Base-by-base conservation (phyloP, 129 eudicot species). In the Centrapalus pauciflorus region DNA sequence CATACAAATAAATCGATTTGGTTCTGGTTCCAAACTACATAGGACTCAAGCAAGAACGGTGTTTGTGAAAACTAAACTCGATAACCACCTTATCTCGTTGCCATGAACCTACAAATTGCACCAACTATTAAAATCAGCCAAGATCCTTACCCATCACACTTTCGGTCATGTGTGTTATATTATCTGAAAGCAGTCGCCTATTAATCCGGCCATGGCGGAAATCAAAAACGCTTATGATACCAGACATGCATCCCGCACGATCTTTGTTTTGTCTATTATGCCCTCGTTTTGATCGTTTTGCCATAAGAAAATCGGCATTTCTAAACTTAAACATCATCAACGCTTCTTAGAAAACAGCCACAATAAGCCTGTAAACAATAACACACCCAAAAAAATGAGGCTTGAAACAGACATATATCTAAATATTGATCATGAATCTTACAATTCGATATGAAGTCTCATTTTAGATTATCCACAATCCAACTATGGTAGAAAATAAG, bases 221-320 rank as follows among this genome's bases (percentile, higher is more conserved):
- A 73, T 86, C 87, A 50, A 93, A 93, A 10, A 93, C 66, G 48
- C 78, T 80, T 75, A 84, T 80, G 40, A 93, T 64, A 59, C 98
- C 82, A 64, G 76, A 80, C 62, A 93, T 88, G 62, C 98, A 93
- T n/a, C 98, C 98, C 1, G 84, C 76, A 9, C 83, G 86, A 69
- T 77, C 82, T 43, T 82, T 85, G 49, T 84, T 84, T 8, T 61
- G 66, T 32, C 77, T 73, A 9, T 65, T 59, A 27, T 46, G 75
- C 5, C 80, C 90, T 52, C 71, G 80, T 71, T 77, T 81, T 27
- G 90, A 77, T 80, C 77, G 80, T 83, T 80, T 88, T 12, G 85
- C 86, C 96, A 88, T 88, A 48, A 41, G 46, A 61, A 60, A 37
- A 13, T 82, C 33, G 6, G 46, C 26, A n/a, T 64, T 37, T 26